Evolutionary conservation across 352 stramenopile genomes (phyloP).

Genomic region (Phytophthora cryptogea): DNA sequence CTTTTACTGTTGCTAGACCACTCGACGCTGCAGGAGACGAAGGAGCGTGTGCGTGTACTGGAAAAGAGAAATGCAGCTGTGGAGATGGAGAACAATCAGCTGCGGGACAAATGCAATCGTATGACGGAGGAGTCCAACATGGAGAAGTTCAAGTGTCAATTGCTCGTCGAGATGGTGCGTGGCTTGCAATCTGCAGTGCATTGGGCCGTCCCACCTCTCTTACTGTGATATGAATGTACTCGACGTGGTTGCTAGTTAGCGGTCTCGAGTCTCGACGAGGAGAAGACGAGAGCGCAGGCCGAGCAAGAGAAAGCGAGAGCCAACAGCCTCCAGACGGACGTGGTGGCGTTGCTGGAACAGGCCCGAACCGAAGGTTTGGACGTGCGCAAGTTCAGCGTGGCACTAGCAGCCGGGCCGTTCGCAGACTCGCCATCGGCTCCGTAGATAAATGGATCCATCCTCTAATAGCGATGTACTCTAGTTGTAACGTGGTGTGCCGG

Average conservation of each 20-base stretch:
- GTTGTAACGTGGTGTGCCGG: slow-evolving; percentile 11
- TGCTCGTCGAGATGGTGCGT: slow-evolving; percentile 86
- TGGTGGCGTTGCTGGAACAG: slow-evolving; percentile 73
- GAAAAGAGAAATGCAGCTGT: slow-evolving; percentile 50
- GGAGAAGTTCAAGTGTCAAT: slow-evolving; percentile 89
- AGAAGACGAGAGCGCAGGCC: slow-evolving; percentile 60
- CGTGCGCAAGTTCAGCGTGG: slow-evolving; percentile 54
- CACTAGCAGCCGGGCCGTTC: slow-evolving; percentile 22
- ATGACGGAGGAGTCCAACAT: slow-evolving; percentile 85
- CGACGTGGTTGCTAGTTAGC: slow-evolving; percentile 50
- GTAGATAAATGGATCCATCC: not conserved
- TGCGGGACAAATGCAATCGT: slow-evolving; percentile 60
- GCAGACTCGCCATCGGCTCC: slow-evolving; percentile 1
- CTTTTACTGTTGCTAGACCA: slow-evolving; percentile 47
- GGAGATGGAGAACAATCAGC: slow-evolving; percentile 62
- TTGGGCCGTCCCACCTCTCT: not conserved
- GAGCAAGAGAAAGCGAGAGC: slow-evolving; percentile 66
- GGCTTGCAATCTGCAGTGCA: no score
- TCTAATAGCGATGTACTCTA: slow-evolving; percentile 1
- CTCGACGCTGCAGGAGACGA: slow-evolving; percentile 48
- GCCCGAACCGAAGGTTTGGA: slow-evolving; percentile 71
- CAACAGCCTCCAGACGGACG: slow-evolving; percentile 62
- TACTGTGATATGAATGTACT: not conserved
- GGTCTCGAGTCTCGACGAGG: slow-evolving; percentile 82
- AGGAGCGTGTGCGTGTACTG: slow-evolving; percentile 39